Conservation (phyloP, 345 rosid species). For the Bruguiera gymnorhiza region DNA sequence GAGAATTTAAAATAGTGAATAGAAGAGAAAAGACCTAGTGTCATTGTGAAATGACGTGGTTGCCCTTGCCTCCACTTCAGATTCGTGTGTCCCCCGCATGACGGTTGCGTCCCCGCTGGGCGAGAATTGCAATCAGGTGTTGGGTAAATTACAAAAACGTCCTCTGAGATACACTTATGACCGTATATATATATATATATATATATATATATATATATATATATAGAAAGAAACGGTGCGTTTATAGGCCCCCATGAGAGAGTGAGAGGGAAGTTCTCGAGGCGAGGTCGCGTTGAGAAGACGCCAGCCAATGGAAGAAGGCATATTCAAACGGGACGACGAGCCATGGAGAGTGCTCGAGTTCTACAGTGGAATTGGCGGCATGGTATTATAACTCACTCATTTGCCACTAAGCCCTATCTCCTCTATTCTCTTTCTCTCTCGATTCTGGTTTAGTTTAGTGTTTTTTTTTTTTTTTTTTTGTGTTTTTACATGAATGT, state of each 20-base stretch:
- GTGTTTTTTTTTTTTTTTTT: background rate
- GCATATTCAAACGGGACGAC: slow-evolving; percentile 19
- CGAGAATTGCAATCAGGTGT: too few relatives aligned
- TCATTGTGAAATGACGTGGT: background rate
- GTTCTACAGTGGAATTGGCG: slow-evolving; percentile 91
- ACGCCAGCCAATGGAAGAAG: slow-evolving; percentile 9
- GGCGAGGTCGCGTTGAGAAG: background rate
- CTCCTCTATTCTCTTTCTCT: slow-evolving; percentile 6
- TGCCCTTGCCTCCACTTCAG: background rate
- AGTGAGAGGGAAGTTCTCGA: too few relatives aligned
- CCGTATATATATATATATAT: too few relatives aligned
- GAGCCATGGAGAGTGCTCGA: slow-evolving; percentile 80
- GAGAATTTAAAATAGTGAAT: background rate
- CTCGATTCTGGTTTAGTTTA: background rate
- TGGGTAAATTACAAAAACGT: too few relatives aligned
- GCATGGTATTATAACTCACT: slow-evolving; percentile 50
- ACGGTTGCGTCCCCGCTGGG: background rate
- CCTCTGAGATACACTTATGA: too few relatives aligned
- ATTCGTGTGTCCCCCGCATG: background rate
- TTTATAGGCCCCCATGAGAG: too few relatives aligned
- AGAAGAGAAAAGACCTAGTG: background rate
- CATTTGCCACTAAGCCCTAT: background rate
- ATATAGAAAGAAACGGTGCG: too few relatives aligned
- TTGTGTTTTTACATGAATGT: background rate
- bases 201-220: too few relatives aligned